Evolutionary conservation across 2,329 filamentous ascomycete species (phyloP).

Genomic region (Ceratocystis alfenasii): DNA sequence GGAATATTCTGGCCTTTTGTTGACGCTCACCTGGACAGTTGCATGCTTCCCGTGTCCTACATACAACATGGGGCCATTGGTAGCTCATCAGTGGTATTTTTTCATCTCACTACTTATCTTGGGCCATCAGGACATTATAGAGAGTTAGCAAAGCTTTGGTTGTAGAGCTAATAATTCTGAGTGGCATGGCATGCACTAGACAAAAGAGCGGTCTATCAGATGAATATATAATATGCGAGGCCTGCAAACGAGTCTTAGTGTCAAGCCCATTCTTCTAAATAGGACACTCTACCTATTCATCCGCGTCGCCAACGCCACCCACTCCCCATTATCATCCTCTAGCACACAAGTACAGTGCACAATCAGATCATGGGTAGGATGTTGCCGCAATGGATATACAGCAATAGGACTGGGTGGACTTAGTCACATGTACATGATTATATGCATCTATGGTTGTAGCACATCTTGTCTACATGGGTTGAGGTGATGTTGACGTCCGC

Average conservation of each 20-base stretch:
- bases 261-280: no score
- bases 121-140: neutral
- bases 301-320: neutral
- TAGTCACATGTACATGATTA: neutral
- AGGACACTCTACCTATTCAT: neutral
- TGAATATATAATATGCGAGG: neutral
- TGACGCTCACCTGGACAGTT: slow-evolving; percentile 4
- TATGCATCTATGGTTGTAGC: neutral
- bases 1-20: neutral
- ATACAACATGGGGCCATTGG: neutral
- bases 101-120: neutral
- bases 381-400: neutral
- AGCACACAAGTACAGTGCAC: neutral
- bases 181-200: neutral
- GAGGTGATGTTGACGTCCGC: neutral
- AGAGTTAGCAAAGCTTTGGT: neutral
- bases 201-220: neutral
- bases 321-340: neutral
- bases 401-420: neutral
- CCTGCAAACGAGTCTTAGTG: neutral
- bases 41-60: neutral
- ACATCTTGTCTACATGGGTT: neutral
- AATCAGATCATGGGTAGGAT: neutral
- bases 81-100: neutral
- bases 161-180: neutral